Conservation (phyloP, 2,329 filamentous ascomycete genomes). For the Microdochium trichocladiopsis region DNA sequence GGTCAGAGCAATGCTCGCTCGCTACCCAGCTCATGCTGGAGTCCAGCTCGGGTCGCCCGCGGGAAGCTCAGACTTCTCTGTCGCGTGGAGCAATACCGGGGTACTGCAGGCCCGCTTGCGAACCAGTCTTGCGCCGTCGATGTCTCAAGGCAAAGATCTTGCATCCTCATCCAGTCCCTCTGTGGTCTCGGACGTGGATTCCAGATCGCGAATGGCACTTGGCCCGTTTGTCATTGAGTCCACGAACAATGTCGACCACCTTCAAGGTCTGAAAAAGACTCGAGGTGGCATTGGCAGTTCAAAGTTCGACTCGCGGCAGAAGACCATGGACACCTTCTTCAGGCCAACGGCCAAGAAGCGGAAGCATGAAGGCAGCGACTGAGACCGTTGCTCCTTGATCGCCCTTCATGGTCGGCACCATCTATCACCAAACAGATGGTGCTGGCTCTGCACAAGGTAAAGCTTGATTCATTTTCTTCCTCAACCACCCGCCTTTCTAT, state of each 20-base stretch:
- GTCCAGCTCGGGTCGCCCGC: constrained; percentile 16
- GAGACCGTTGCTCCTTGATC: no score
- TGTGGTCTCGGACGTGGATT: constrained; percentile 25
- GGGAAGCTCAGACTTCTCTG: constrained; percentile 8
- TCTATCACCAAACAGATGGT: not conserved
- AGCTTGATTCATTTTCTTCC: no score
- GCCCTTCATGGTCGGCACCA: not conserved
- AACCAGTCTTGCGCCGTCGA: not conserved
- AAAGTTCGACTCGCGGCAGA: constrained; percentile 67
- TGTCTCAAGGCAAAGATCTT: not conserved
- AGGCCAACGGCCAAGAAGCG: constrained; percentile 37
- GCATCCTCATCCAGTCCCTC: constrained; percentile 2
- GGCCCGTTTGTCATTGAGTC: constrained; percentile 39
- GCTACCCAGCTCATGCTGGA: constrained; percentile 31
- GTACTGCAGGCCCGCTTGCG: constrained; percentile 17
- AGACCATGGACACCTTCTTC: constrained; percentile 73
- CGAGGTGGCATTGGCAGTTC: constrained; percentile 76
- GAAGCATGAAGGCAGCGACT: constrained; percentile 21
- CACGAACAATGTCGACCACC: constrained; percentile 66
- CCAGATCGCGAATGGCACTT: constrained; percentile 21
- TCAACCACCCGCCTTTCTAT: constrained; percentile 38
- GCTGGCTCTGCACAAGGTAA: no score
- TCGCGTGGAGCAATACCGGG: constrained; percentile 6
- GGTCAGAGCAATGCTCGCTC: constrained; percentile 53
- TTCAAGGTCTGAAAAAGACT: constrained; percentile 69